Percentiles rank a stretch among this genome's conserved stretches.
Evolutionary conservation across 1,139 yeast species (phyloP).

Genomic region (Lodderomyces orthopsilosis): DNA sequence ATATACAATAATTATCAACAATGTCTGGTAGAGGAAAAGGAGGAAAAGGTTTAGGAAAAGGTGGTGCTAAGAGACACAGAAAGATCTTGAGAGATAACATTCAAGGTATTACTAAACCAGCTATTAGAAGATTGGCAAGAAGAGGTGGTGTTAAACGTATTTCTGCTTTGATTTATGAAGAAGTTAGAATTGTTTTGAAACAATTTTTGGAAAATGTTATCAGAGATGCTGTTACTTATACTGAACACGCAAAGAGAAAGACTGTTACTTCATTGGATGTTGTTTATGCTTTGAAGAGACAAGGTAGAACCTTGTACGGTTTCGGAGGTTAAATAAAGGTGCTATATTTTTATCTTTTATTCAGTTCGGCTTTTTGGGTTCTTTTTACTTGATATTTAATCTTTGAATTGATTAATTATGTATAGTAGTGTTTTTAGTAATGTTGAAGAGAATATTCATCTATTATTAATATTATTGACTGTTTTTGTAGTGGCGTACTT

Average conservation of each 20-base stretch:
- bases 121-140: conserved; percentile 99
- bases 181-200: conserved; percentile 95
- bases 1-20: conserved; percentile 25
- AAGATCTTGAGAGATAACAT: conserved; percentile 99
- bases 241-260: conserved; percentile 99
- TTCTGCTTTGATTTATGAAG: conserved; percentile 97
- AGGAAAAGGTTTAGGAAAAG: conserved; percentile 98
- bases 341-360: neutral
- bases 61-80: conserved; percentile 99
- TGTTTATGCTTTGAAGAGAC: conserved; percentile 99
- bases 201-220: conserved; percentile 95
- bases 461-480: neutral
- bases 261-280: conserved; percentile 98
- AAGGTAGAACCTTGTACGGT: conserved; percentile 99
- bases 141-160: conserved; percentile 99
- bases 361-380: conserved; percentile 1
- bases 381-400: neutral
- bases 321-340: conserved; percentile 84
- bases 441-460: neutral
- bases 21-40: conserved; percentile 99
- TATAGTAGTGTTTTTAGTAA: neutral
- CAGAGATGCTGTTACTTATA: conserved; percentile 98
- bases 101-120: conserved; percentile 99
- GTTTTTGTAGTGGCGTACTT: neutral
- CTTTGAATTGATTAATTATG: neutral